Evolutionary conservation across 2,329 filamentous ascomycete species (phyloP).

Genomic region (Neonectria neomacrospora): DNA sequence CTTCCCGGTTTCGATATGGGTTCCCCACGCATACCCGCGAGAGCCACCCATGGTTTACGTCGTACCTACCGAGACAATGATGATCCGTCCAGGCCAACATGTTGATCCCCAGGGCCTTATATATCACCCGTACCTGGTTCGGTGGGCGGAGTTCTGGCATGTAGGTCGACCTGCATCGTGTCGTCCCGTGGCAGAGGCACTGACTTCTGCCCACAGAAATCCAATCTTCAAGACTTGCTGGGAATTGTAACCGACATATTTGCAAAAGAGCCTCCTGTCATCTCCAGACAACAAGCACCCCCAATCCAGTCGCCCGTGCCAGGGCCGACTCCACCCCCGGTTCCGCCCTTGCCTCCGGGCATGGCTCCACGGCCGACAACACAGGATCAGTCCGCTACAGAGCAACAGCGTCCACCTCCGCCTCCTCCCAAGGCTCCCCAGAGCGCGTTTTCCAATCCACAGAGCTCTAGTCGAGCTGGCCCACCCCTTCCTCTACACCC

Average conservation of each 20-base stretch:
- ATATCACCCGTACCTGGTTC: constrained; percentile 94
- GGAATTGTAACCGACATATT: constrained; percentile 87
- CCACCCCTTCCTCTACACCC: constrained; percentile 45
- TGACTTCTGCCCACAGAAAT: constrained; percentile 67
- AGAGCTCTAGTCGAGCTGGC: constrained; percentile 42
- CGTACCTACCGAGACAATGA: constrained; percentile 87
- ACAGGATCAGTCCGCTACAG: constrained; percentile 48
- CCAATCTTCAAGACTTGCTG: constrained; percentile 83
- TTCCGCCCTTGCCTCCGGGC: constrained; percentile 78
- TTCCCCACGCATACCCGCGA: constrained; percentile 88
- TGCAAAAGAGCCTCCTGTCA: constrained; percentile 92
- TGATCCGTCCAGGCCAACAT: constrained; percentile 91
- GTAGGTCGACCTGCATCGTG: constrained; percentile 62
- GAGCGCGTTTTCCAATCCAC: constrained; percentile 45
- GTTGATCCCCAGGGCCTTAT: constrained; percentile 92
- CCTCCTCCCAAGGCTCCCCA: constrained; percentile 66
- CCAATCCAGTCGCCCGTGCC: constrained; percentile 47
- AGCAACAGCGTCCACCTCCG: constrained; percentile 55
- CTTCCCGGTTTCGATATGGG: constrained; percentile 92
- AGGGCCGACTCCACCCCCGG: constrained; percentile 66
- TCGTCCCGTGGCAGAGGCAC: not conserved
- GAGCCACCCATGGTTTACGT: constrained; percentile 91
- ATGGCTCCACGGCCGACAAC: constrained; percentile 58
- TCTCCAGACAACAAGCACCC: constrained; percentile 72
- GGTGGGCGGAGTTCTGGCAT: constrained; percentile 92